These are phyloP conservation scores for Neotropicomus parvogracilis DNA, from an alignment of 1,284 basidiomycete species.

Conservation along the genomic window DNA sequence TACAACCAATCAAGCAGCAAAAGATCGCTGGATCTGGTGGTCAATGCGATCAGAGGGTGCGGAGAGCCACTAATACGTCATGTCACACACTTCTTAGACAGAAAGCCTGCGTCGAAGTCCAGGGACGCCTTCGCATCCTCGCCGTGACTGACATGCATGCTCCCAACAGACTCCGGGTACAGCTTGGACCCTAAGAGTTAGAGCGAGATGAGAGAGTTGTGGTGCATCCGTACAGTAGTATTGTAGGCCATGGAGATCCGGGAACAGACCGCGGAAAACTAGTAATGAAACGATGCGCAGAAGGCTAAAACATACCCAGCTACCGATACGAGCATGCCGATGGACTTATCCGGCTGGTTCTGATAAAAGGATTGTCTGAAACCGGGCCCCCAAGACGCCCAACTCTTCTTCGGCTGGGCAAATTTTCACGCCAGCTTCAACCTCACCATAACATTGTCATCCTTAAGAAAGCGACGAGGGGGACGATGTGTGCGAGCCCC, in stretches of 20 bases:
- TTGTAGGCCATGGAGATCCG: background rate
- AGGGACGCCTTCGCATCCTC: slow-evolving; percentile 20
- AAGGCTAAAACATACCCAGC: slow-evolving; percentile 3
- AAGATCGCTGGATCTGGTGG: slow-evolving; percentile 16
- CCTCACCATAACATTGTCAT: slow-evolving; percentile 4
- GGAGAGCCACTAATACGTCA: too few relatives aligned
- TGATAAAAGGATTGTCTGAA: slow-evolving; percentile 11
- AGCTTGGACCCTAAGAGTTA: slow-evolving; percentile 11
- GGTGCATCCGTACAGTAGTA: background rate
- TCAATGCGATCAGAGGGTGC: too few relatives aligned
- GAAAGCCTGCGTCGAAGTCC: slow-evolving; percentile 22
- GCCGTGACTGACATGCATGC: slow-evolving; percentile 29
- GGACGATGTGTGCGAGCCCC: too few relatives aligned
- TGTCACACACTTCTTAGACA: too few relatives aligned
- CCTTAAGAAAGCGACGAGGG: too few relatives aligned
- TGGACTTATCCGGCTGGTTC: slow-evolving; percentile 4
- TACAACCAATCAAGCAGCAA: slow-evolving; percentile 15
- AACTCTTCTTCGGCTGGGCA: slow-evolving; percentile 11
- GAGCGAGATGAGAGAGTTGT: too few relatives aligned
- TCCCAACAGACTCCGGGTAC: slow-evolving; percentile 31
- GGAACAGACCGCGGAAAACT: background rate
- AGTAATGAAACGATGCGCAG: too few relatives aligned
- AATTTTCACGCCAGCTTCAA: slow-evolving; percentile 9
- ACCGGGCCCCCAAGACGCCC: background rate
- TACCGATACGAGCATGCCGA: background rate